A percentile compares a stretch with the other conserved stretches of the same genome.
Conservation (phyloP, 2,329 filamentous ascomycete genomes). For the Mycosphaerella sp. region DNA sequence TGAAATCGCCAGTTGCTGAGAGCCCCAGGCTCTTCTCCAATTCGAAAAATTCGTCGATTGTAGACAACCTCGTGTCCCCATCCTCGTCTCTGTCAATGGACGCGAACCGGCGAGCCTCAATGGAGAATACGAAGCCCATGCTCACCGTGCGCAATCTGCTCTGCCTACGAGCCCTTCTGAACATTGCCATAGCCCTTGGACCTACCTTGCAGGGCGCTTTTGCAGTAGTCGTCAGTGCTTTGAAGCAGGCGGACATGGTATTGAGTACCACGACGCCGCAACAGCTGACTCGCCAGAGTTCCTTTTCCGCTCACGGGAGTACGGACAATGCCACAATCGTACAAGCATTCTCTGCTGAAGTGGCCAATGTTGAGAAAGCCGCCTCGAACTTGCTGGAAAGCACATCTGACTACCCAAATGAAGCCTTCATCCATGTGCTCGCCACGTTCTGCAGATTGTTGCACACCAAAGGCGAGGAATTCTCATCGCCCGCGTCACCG, state of each 20-base stretch:
- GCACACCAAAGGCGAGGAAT: constrained; percentile 27
- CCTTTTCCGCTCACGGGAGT: constrained; percentile 17
- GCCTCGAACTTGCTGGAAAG: constrained; percentile 83
- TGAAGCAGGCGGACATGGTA: constrained; percentile 89
- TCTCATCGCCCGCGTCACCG: constrained; percentile 11
- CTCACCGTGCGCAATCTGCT: constrained; percentile 85
- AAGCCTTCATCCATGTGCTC: constrained; percentile 71
- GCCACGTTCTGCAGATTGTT: constrained; percentile 68
- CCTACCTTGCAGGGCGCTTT: constrained; percentile 80
- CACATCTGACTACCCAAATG: constrained; percentile 81
- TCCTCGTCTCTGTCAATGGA: constrained; percentile 50
- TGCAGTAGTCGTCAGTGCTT: constrained; percentile 83
- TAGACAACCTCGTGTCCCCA: constrained; percentile 62
- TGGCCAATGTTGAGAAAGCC: constrained; percentile 82
- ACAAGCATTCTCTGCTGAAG: constrained; percentile 60
- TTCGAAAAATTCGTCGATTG: constrained; percentile 64
- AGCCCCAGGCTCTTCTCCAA: constrained; percentile 59
- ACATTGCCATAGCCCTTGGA: constrained; percentile 87
- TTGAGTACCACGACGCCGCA: constrained; percentile 47
- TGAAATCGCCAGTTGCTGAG: constrained; percentile 41
- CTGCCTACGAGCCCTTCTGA: constrained; percentile 85
- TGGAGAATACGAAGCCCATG: constrained; percentile 48
- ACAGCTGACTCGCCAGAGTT: constrained; percentile 23
- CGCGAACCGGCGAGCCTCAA: constrained; percentile 50
- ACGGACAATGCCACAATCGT: constrained; percentile 26